Base-by-base conservation (phyloP, 2,329 filamentous ascomycete genomes). In the Cladosporium oxysporum region DNA sequence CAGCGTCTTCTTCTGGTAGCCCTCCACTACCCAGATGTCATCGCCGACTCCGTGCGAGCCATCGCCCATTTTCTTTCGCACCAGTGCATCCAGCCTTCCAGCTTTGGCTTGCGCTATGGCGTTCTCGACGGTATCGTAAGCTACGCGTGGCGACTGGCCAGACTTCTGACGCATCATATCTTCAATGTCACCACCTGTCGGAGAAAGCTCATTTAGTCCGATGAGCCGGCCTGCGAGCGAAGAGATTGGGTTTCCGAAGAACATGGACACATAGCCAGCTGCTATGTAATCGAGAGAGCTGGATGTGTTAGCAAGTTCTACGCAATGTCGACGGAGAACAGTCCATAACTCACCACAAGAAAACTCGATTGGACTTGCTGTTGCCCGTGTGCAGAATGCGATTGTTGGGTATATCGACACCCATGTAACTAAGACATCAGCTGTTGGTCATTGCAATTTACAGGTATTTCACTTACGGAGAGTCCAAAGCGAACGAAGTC, bases 401-500 rank as follows among this genome's bases (percentile, higher is more conserved):
- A 31, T 59, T 59, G 23, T 59, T 47, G n/a, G 35, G 23, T 26
- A 59, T 44, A 21, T 59, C 57, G 18, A 59, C n/a, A 10, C 57
- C 57, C 57, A 59, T 59, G 26, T 44, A 59, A 16, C 57, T 59
- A 14, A 59, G 14, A 11, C 8, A 12, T 47, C n/a, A 23, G 55
- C 29, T 11, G 3, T 18, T 41, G n/a, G 6, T 28, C 11, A 2
- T 11, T 7, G 6, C 29, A 11, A 18, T 4, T 0, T 12, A 53
- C 5, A 8, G 14, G 12, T 53, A 23, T 12, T 21, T 12, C 41
- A 47, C 57, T 29, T 31, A 59, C 57, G 57, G 57, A 2, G 57
- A 59, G 5, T 59, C 57, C 23, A 59, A 44, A 18, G 57, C 57
- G 21, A 59, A 59, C 14, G 57, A 59, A 26, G 57, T 59, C 16